These are phyloP conservation scores for Fusarium sp. DNA, from an alignment of 2,329 filamentous ascomycete species.

Conservation along the genomic window DNA sequence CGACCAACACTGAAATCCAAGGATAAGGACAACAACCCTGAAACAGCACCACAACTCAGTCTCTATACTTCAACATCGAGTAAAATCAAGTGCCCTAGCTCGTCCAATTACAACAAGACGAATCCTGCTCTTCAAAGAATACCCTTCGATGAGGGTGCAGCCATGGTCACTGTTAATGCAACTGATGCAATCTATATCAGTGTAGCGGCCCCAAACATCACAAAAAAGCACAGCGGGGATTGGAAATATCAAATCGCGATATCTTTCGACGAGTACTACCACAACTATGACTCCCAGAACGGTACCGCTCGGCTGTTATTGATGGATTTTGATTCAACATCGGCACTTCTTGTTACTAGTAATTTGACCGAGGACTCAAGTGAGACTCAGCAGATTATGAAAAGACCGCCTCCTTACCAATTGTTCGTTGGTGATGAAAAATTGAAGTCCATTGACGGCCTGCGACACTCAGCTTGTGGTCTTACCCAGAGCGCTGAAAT, in stretches of 20 bases:
- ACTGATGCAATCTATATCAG: conserved; percentile 79
- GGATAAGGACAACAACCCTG: conserved; percentile 18
- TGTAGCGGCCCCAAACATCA: conserved; percentile 75
- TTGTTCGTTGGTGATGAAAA: conserved; percentile 79
- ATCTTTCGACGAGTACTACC: conserved; percentile 82
- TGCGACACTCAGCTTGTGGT: conserved; percentile 86
- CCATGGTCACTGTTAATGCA: conserved; percentile 70
- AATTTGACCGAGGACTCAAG: conserved; percentile 72
- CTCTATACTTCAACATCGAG: conserved; percentile 77
- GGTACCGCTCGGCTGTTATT: conserved; percentile 70
- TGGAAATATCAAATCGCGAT: conserved; percentile 87
- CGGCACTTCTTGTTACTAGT: conserved; percentile 81
- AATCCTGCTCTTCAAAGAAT: conserved; percentile 45
- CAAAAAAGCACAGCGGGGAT: conserved; percentile 67
- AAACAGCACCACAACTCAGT: conserved; percentile 74
- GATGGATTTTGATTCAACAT: conserved; percentile 84
- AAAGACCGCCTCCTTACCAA: conserved; percentile 71
- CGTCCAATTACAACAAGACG: conserved; percentile 34
- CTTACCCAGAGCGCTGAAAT: conserved; percentile 74
- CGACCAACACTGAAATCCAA: conserved; percentile 68
- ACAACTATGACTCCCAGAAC: conserved; percentile 64
- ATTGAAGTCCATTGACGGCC: conserved; percentile 70
- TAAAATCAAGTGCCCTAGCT: conserved; percentile 46
- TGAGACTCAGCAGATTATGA: conserved; percentile 65
- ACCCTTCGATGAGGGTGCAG: conserved; percentile 75